Conservation (phyloP, 1,284 basidiomycete species). For the Waitea zeae region DNA sequence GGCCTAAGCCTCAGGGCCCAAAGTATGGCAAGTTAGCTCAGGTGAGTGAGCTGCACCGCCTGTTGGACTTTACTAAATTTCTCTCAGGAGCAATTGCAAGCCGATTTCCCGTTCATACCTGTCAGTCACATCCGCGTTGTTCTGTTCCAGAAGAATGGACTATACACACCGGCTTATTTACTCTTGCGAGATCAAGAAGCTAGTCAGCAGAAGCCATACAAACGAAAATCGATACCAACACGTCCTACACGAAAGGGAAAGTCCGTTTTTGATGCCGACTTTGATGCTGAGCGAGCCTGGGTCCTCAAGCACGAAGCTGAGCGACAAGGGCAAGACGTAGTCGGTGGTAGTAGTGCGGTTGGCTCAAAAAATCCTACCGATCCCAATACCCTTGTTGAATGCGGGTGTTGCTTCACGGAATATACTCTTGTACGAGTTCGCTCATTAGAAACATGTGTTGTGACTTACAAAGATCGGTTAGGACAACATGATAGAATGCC, state of each 20-base stretch:
- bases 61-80: not conserved
- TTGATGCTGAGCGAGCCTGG: not conserved
- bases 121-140: not conserved
- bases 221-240: not conserved
- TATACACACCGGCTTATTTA: not conserved
- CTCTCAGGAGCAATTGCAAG: not conserved
- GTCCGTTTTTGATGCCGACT: not conserved
- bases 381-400: not conserved
- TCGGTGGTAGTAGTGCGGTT: not conserved
- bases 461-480: slow-evolving; percentile 12
- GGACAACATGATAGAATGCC: slow-evolving; percentile 74
- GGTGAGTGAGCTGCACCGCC: not conserved
- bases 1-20: not conserved
- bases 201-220: not conserved
- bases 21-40: not conserved
- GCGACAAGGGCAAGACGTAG: not conserved
- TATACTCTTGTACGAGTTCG: slow-evolving; percentile 1
- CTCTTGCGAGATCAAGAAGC: not conserved
- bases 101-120: not conserved
- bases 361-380: not conserved
- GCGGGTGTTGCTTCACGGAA: slow-evolving; percentile 1
- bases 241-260: not conserved
- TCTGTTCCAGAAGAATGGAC: not conserved
- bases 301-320: not conserved
- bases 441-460: not conserved